Base-by-base conservation (phyloP, 768 basidiomycete species). In the Boletus tomentosulus region DNA sequence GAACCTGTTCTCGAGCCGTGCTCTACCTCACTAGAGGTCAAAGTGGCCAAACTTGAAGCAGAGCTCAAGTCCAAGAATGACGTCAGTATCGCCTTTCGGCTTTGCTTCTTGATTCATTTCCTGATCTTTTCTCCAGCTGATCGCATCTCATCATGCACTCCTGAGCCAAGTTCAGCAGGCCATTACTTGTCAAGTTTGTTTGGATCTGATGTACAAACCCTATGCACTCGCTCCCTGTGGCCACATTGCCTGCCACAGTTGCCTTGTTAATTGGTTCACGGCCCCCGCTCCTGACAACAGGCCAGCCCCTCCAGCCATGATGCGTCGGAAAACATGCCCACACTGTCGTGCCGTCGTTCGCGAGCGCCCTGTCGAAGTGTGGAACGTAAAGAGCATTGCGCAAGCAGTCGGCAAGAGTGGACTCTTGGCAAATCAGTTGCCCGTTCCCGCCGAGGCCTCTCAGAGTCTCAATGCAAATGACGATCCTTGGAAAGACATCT, bases 181-280 rank as follows among this genome's bases (percentile, higher is more conserved):
- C 0, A 67, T 89, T 25, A 86, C 82, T 12, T 92, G 89, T 56
- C 86, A 90, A 66, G 85, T 92, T 56, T 92, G 89, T 63, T 74
- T 90, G 27, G 87, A 89, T 60, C 72, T 87, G 24, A 75, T 92
- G 66, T 75, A 86, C 66, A 81, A 79, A 57, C 88, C 89, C 0
- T 91, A 81, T 57, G 83, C 87, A 0, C 80, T 89, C 19, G 77
- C 85, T 0, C 87, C 88, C 1, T 91, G 88, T 54, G 88, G 89
- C 5, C 87, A 89, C 57, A 73, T 87, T 46, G 81, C 81, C 3
- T 91, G 88, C 61, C 79, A 89, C 55, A 64, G 69, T 15, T 90
- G 89, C 62, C 82, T 92, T 11, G 76, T 91, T 16, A 76, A 77
- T 33, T 92, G 89, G 89, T 92, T 92, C 67, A 84, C 79, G 4